These are phyloP conservation scores for Rhodotorula glutinis DNA, from an alignment of 1,284 basidiomycete genomes.

Conservation along the genomic window DNA sequence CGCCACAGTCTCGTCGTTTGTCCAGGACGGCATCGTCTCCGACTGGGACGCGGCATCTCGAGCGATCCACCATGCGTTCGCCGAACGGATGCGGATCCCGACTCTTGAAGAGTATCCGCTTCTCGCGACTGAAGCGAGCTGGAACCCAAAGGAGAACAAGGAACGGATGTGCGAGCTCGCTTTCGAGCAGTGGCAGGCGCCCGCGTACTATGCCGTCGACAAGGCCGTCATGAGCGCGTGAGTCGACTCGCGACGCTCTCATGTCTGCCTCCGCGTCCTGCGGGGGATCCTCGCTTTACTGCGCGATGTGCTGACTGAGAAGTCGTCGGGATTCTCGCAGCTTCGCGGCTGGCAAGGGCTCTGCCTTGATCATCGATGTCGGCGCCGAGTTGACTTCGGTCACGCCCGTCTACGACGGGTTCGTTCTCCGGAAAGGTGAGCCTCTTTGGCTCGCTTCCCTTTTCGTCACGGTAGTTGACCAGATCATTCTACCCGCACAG, in stretches of 20 bases:
- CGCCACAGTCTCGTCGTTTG: conserved; percentile 81
- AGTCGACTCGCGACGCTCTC: conserved; percentile 45
- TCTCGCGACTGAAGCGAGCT: conserved; percentile 90
- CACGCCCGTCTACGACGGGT: conserved; percentile 94
- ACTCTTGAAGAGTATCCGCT: conserved; percentile 76
- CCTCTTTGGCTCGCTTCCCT: conserved; percentile 18
- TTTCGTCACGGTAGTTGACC: neutral
- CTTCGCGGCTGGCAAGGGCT: conserved; percentile 94
- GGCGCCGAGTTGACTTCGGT: conserved; percentile 85
- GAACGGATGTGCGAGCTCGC: conserved; percentile 94
- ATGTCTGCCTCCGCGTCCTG: no score
- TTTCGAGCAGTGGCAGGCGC: conserved; percentile 91
- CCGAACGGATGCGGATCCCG: conserved; percentile 38
- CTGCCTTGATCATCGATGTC: conserved; percentile 90
- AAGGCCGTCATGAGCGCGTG: conserved; percentile 92
- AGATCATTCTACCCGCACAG: conserved; percentile 14
- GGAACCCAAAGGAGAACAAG: conserved; percentile 85
- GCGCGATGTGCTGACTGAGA: no score
- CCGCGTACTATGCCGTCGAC: conserved; percentile 96
- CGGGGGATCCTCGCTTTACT: no score
- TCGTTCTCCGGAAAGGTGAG: conserved; percentile 89
- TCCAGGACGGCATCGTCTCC: conserved; percentile 68
- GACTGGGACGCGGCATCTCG: conserved; percentile 42
- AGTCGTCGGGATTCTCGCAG: conserved; percentile 50
- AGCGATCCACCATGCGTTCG: conserved; percentile 40